A percentile compares a stretch with the other conserved stretches of the same genome.
phyloP scores from a whole-genome alignment of 306 rosid species.

The Castanea crenata region DNA sequence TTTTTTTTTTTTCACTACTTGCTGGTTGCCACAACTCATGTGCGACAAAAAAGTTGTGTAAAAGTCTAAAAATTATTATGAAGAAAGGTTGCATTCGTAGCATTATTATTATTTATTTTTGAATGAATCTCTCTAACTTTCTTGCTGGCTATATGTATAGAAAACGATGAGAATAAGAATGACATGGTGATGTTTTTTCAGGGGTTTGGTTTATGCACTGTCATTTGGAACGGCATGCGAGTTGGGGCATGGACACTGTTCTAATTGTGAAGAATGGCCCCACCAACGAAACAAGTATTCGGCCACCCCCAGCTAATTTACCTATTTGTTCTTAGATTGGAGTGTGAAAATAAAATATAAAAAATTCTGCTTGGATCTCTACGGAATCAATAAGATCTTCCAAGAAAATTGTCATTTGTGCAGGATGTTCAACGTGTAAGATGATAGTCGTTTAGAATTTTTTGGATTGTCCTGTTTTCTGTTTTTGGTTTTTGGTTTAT shows the following conservation, averaged over 20 bases:
- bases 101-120: not conserved
- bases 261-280: conserved; percentile 34
- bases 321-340: conserved; percentile 26
- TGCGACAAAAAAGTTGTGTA: no score
- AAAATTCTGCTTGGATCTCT: not conserved
- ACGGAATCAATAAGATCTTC: not conserved
- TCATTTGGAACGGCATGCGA: conserved; percentile 35
- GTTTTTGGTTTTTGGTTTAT: not conserved
- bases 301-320: conserved; percentile 28
- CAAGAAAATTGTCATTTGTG: not conserved
- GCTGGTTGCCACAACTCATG: no score
- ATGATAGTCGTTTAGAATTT: not conserved
- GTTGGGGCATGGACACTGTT: conserved; percentile 38
- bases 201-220: conserved; percentile 51
- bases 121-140: not conserved
- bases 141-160: not conserved
- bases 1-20: no score
- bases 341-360: not conserved
- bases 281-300: conserved; percentile 10
- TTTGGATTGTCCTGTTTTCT: not conserved
- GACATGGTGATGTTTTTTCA: conserved; percentile 2
- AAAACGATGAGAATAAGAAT: no score
- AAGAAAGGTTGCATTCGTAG: no score
- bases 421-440: not conserved
- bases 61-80: no score